Percentiles rank a stretch among this genome's conserved stretches.
Evolutionary conservation across 352 stramenopile species (phyloP).

Genomic region (Globisporangium solare): DNA sequence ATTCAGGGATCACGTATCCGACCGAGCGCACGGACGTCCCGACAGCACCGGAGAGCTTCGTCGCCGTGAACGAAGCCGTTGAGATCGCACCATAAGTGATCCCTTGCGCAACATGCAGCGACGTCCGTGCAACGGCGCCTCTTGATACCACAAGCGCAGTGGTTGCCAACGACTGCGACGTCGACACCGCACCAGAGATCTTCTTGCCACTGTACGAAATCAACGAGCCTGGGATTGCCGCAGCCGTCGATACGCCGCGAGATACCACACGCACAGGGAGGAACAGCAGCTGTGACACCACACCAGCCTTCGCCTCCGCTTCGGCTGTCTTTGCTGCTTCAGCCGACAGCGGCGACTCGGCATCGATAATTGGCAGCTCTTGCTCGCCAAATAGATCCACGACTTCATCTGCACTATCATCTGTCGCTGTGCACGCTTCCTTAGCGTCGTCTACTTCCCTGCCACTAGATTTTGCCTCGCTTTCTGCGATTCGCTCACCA

Average conservation of each 20-base stretch:
- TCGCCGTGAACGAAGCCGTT: slow-evolving; percentile 50
- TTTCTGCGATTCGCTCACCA: slow-evolving; percentile 26
- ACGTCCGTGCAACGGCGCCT: slow-evolving; percentile 41
- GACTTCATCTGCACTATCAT: not conserved
- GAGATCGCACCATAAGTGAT: slow-evolving; percentile 48
- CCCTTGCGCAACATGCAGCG: slow-evolving; percentile 42
- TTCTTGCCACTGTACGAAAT: slow-evolving; percentile 53
- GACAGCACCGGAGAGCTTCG: slow-evolving; percentile 44
- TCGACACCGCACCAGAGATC: slow-evolving; percentile 49
- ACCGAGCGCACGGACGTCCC: slow-evolving; percentile 45
- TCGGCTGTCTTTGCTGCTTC: not conserved
- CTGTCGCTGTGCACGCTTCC: not conserved
- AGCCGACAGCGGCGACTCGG: not conserved
- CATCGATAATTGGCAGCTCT: slow-evolving; percentile 7
- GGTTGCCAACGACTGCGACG: slow-evolving; percentile 53
- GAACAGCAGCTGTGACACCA: slow-evolving; percentile 53
- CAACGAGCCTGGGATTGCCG: slow-evolving; percentile 40
- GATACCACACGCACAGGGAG: slow-evolving; percentile 56
- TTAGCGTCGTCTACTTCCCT: not conserved
- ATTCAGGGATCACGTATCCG: slow-evolving; percentile 51
- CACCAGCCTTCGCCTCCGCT: slow-evolving; percentile 11
- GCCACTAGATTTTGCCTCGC: slow-evolving; percentile 7
- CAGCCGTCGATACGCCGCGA: slow-evolving; percentile 50
- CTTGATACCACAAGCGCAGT: slow-evolving; percentile 54
- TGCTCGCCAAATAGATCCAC: slow-evolving; percentile 11